Evolutionary conservation across 2,329 filamentous ascomycete species (phyloP), one percentile per base, ranked within the genome.

Genomic region (Aspergillus ibericus): DNA sequence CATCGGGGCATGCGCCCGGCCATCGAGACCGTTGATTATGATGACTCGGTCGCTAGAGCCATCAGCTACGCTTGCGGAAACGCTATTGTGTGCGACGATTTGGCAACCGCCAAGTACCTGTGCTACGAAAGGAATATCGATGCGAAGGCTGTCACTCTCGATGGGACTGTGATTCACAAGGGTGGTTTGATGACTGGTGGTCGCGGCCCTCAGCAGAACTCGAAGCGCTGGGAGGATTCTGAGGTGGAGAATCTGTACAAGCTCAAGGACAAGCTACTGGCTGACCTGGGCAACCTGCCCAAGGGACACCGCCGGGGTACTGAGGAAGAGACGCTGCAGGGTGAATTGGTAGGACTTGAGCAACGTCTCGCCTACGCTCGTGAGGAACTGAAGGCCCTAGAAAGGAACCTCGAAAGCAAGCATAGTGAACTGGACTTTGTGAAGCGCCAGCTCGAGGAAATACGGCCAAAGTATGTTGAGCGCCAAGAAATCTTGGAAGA

Each of bases 161-260:
- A 98, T 70, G 95, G 95, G n/a, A 93, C 89, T 55, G 89, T 99
- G 60, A 97, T 99, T 63, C 92, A 96, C 79, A 98, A 98, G 73
- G 92, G 91, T 47, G 95, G 95, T 70, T 83, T 96, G 54, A 98
- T 99, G 89, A 98, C 95, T 50, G 95, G 95, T 81, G 95, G 95
- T 65, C 89, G 92, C 61, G 89, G 92, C 29, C 88, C 87, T 48
- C 91, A 90, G 72, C 87, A 88, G 55, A 85, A 85, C 59, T 90
- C 92, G 63, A 88, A 92, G 58, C 85, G 90, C 53, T 98, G 96
- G 77, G 93, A 96, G 68, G 93, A 97, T 67, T 86, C 89, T 7
- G 92, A 97, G 66, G 86, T 97, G 29, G 91, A 96, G 64, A 91
- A 91, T 60, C 81, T 97, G n/a, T 85, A 88, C 67, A 88, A 87